These are phyloP conservation scores for Pseudopediastrum boryanum DNA, from an alignment of 139 green algal species.

Conservation along the genomic window DNA sequence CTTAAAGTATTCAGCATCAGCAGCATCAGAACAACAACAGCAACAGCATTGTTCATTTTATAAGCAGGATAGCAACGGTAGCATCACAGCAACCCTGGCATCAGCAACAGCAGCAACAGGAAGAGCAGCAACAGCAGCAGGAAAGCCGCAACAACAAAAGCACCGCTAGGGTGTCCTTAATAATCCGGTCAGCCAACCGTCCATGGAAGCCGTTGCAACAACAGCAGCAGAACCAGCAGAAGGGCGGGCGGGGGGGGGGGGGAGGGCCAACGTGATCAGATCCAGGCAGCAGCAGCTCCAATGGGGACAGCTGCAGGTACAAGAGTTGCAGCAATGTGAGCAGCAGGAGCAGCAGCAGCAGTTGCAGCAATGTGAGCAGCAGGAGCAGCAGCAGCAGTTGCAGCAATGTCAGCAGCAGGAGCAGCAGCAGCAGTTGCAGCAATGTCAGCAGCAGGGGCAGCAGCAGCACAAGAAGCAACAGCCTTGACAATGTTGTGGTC, in stretches of 20 bases:
- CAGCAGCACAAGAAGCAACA: background rate
- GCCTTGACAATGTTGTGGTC: too few relatives aligned
- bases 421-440: background rate
- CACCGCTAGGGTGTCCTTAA: too few relatives aligned
- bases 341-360: background rate
- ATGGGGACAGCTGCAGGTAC: background rate
- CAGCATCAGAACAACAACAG: too few relatives aligned
- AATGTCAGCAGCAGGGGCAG: background rate
- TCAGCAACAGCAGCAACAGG: conserved; percentile 12
- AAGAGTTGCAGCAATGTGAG: background rate
- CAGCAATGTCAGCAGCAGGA: background rate
- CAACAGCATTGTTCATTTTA: too few relatives aligned
- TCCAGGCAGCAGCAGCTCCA: background rate
- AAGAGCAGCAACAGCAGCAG: background rate
- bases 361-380: background rate
- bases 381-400: background rate
- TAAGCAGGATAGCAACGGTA: too few relatives aligned
- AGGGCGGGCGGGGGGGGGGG: too few relatives aligned
- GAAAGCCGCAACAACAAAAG: too few relatives aligned
- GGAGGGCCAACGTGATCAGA: too few relatives aligned
- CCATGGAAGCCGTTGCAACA: too few relatives aligned
- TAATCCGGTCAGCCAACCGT: too few relatives aligned
- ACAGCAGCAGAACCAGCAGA: too few relatives aligned
- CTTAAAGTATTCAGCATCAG: too few relatives aligned
- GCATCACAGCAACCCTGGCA: background rate